Conservation (phyloP, 1,284 basidiomycete genomes). For the Phylloporus sp. region DNA sequence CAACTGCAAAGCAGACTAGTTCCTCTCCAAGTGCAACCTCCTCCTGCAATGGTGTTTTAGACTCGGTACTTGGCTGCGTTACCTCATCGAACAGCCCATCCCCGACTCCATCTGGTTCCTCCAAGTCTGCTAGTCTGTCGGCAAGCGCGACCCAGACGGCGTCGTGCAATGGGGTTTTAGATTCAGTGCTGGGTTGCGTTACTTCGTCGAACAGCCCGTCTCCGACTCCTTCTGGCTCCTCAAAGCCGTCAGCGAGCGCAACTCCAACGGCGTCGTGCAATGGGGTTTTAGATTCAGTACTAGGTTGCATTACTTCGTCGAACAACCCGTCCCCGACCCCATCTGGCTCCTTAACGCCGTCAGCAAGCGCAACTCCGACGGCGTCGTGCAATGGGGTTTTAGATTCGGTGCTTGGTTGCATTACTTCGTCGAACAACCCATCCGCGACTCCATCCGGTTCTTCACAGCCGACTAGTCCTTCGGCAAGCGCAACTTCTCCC, state of each 20-base stretch:
- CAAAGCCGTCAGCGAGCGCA: neutral
- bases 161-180: slow-evolving; percentile 23
- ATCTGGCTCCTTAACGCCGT: neutral
- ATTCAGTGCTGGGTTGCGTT: slow-evolving; percentile 8
- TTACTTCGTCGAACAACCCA: slow-evolving; percentile 4
- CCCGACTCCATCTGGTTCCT: slow-evolving; percentile 10
- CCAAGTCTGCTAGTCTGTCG: neutral
- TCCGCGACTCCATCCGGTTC: neutral
- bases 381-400: slow-evolving; percentile 23
- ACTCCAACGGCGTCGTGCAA: slow-evolving; percentile 5
- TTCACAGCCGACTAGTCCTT: too few species aligned
- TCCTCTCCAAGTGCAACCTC: too few species aligned
- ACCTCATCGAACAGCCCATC: slow-evolving; percentile 13
- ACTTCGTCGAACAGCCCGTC: neutral
- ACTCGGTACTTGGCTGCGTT: neutral
- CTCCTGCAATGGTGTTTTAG: neutral
- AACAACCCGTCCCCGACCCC: slow-evolving; percentile 20
- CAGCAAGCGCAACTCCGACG: neutral
- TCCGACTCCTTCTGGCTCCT: too few species aligned
- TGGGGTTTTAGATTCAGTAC: neutral
- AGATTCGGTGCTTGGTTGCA: slow-evolving; percentile 21
- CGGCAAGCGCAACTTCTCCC: neutral
- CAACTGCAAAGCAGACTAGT: too few species aligned
- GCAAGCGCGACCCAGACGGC: neutral
- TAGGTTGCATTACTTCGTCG: neutral